Evolutionary conservation across 352 stramenopile genomes (phyloP).

Genomic region (Phytophthora pseudosyringae): DNA sequence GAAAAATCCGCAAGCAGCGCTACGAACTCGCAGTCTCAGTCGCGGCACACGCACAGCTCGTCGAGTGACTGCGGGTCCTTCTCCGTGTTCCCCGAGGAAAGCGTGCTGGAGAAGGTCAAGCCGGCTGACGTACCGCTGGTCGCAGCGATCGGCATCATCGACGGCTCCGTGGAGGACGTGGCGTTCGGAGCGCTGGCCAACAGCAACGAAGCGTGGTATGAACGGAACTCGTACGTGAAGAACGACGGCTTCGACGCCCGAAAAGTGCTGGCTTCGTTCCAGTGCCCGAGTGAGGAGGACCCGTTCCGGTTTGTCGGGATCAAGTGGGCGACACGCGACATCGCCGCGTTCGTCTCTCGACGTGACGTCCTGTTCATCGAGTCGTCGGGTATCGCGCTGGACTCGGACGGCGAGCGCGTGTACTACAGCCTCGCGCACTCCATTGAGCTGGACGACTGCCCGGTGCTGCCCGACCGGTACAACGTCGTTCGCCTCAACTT

Average conservation of each 20-base stretch:
- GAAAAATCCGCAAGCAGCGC: constrained; percentile 27
- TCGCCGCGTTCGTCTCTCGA: constrained; percentile 45
- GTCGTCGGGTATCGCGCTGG: constrained; percentile 48
- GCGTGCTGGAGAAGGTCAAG: constrained; percentile 46
- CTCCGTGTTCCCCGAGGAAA: constrained; percentile 44
- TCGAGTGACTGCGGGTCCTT: constrained; percentile 49
- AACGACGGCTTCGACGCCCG: constrained; percentile 47
- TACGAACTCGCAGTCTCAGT: constrained; percentile 24
- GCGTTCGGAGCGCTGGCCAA: constrained; percentile 48
- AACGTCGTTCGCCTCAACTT: constrained; percentile 53
- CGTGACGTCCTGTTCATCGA: constrained; percentile 57
- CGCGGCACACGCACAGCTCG: constrained; percentile 41
- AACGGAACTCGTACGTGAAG: constrained; percentile 52
- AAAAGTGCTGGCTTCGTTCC: constrained; percentile 50
- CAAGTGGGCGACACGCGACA: constrained; percentile 48
- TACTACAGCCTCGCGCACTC: constrained; percentile 62
- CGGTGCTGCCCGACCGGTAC: constrained; percentile 25
- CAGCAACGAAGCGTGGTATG: constrained; percentile 43
- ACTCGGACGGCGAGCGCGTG: constrained; percentile 47
- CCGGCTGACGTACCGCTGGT: constrained; percentile 44
- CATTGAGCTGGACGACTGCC: constrained; percentile 42
- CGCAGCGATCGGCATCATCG: constrained; percentile 39
- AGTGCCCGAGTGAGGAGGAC: constrained; percentile 47
- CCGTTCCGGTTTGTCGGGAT: constrained; percentile 61
- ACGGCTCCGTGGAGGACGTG: constrained; percentile 54